Evolutionary conservation across 768 basidiomycete genomes (phyloP).

Genomic region (Tephrocybe sp.): DNA sequence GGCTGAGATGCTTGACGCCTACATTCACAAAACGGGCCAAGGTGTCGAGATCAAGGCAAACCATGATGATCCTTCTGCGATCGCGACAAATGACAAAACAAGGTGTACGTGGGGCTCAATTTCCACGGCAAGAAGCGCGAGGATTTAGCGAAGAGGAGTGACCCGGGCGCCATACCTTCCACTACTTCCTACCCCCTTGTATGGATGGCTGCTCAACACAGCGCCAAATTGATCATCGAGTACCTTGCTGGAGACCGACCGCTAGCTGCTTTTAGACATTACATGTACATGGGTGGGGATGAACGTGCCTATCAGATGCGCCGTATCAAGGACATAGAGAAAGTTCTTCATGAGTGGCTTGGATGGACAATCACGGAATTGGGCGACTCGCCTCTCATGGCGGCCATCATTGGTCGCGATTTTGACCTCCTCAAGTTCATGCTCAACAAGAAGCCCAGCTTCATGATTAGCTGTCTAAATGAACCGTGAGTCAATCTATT

Average conservation of each 20-base stretch:
- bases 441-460: no score
- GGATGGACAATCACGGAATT: conserved; percentile 48
- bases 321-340: conserved; percentile 36
- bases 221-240: conserved; percentile 37
- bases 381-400: conserved; percentile 54
- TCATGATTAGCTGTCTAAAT: conserved; percentile 42
- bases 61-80: conserved; percentile 22
- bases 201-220: conserved; percentile 40
- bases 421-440: conserved; percentile 41
- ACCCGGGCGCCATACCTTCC: conserved; percentile 38
- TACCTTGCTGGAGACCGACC: conserved; percentile 50
- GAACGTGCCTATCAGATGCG: conserved; percentile 42
- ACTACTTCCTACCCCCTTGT: conserved; percentile 28
- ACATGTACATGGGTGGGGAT: conserved; percentile 41
- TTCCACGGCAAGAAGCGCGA: conserved; percentile 65
- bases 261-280: conserved; percentile 50
- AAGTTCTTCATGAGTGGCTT: conserved; percentile 46
- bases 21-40: conserved; percentile 51
- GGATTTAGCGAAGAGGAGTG: conserved; percentile 50
- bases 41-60: conserved; percentile 33
- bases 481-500: conserved; percentile 34
- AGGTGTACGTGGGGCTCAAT: conserved; percentile 56
- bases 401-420: conserved; percentile 38
- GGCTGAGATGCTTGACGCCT: conserved; percentile 54
- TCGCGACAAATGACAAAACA: conserved; percentile 36